phyloP scores from a whole-genome alignment of 2,329 filamentous ascomycete genomes.

The Amesomyces nigricolor region DNA sequence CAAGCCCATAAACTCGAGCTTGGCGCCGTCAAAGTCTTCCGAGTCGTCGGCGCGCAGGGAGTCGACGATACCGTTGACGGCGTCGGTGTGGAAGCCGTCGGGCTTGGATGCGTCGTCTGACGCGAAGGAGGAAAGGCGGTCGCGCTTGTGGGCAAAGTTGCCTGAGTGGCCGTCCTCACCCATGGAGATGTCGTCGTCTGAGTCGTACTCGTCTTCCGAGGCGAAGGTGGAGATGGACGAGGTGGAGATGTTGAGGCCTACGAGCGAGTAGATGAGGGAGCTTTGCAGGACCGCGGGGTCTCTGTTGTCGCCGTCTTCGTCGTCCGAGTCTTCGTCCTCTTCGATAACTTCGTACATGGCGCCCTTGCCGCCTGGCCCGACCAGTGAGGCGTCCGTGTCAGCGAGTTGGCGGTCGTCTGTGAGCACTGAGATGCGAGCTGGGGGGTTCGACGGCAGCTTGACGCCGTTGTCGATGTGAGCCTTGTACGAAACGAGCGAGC shows the following conservation, averaged over 20 bases:
- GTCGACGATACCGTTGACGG: conserved; percentile 79
- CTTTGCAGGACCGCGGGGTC: conserved; percentile 50
- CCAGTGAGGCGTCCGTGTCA: conserved; percentile 39
- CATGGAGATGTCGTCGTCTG: conserved; percentile 53
- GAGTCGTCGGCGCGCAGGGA: conserved; percentile 68
- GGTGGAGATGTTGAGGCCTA: conserved; percentile 46
- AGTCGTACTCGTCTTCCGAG: conserved; percentile 61
- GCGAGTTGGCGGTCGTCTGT: conserved; percentile 35
- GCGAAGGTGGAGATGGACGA: conserved; percentile 55
- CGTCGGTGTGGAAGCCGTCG: conserved; percentile 74
- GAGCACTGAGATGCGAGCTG: conserved; percentile 36
- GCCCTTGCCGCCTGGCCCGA: conserved; percentile 48
- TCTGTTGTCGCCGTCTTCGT: conserved; percentile 39
- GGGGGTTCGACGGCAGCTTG: conserved; percentile 36
- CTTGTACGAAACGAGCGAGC: conserved; percentile 73
- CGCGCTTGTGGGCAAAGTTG: conserved; percentile 25
- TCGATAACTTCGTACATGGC: conserved; percentile 45
- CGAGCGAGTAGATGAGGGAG: conserved; percentile 50
- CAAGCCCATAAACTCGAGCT: conserved; percentile 89
- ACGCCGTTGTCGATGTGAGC: conserved; percentile 64
- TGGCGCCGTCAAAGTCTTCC: conserved; percentile 72
- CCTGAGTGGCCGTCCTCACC: conserved; percentile 40
- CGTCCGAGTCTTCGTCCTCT: conserved; percentile 45
- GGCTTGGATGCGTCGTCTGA: conserved; percentile 56
- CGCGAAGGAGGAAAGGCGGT: conserved; percentile 59